Conservation (phyloP, 495 filamentous ascomycete genomes). For the Hypomontagnella monticulosa region DNA sequence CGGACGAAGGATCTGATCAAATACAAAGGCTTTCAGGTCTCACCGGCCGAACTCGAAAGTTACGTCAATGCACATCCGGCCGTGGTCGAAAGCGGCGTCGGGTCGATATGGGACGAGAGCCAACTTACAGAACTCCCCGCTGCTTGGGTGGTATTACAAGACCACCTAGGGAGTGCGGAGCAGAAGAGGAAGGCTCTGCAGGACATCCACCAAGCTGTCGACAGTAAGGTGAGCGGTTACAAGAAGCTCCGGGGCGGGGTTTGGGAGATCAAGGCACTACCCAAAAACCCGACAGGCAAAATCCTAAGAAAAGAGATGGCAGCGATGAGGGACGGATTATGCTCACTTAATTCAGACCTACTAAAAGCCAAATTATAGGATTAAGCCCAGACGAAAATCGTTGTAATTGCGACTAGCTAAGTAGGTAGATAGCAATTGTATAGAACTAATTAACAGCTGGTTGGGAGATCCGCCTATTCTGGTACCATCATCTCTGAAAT, state of each 20-base stretch:
- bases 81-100: constrained; percentile 75
- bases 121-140: constrained; percentile 74
- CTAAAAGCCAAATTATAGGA: constrained; percentile 32
- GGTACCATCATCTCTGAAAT: no score
- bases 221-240: constrained; percentile 49
- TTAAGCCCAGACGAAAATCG: background rate
- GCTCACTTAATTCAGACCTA: constrained; percentile 22
- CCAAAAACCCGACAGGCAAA: constrained; percentile 51
- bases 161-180: constrained; percentile 51
- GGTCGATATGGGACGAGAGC: constrained; percentile 68
- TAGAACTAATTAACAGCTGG: background rate
- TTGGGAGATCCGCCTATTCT: no score
- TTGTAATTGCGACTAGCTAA: background rate
- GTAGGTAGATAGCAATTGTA: background rate
- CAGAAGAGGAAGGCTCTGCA: constrained; percentile 55
- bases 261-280: constrained; percentile 44
- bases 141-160: constrained; percentile 72
- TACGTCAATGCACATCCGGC: constrained; percentile 68
- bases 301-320: constrained; percentile 47
- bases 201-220: constrained; percentile 65
- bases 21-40: constrained; percentile 76
- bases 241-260: constrained; percentile 54
- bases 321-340: constrained; percentile 38
- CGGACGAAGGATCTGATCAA: constrained; percentile 77
- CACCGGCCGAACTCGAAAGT: constrained; percentile 78